phyloP scores from a whole-genome alignment of 2,329 filamentous ascomycete species.

The Cordyceps sp. region DNA sequence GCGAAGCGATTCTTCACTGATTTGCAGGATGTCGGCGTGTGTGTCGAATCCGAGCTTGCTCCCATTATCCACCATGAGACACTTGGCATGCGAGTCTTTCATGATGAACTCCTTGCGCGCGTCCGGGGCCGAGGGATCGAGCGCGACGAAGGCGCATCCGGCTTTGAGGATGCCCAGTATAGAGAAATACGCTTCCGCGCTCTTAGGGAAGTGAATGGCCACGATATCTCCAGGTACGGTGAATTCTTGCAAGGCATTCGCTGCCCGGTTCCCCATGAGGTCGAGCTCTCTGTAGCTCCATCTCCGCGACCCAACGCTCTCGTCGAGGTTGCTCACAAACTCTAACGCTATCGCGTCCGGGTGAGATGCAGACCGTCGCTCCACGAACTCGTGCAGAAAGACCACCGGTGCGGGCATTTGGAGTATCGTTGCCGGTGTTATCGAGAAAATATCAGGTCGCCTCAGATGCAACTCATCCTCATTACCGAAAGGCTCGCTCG shows the following conservation, averaged over 20 bases:
- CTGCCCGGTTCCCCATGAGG: slow-evolving; percentile 53
- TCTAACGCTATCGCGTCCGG: slow-evolving; percentile 56
- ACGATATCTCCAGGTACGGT: slow-evolving; percentile 44
- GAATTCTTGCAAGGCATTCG: slow-evolving; percentile 39
- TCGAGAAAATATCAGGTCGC: slow-evolving; percentile 36
- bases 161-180: slow-evolving; percentile 72
- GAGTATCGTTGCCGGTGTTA: slow-evolving; percentile 42
- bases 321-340: slow-evolving; percentile 45
- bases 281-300: slow-evolving; percentile 71
- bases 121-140: slow-evolving; percentile 58
- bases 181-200: slow-evolving; percentile 65
- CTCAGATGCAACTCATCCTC: slow-evolving; percentile 20
- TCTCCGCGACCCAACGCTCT: slow-evolving; percentile 20
- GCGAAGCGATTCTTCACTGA: slow-evolving; percentile 15
- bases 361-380: slow-evolving; percentile 34
- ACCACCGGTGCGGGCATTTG: slow-evolving; percentile 38
- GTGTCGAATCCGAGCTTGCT: slow-evolving; percentile 16
- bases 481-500: slow-evolving; percentile 27
- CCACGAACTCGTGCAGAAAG: slow-evolving; percentile 66
- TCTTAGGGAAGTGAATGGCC: slow-evolving; percentile 71
- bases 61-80: slow-evolving; percentile 38
- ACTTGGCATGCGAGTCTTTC: slow-evolving; percentile 49
- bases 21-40: slow-evolving; percentile 14
- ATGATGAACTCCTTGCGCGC: slow-evolving; percentile 66
- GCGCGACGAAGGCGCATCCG: slow-evolving; percentile 64